Evolutionary conservation across 2,329 filamentous ascomycete species (phyloP), one percentile per base, ranked within the genome.

Genomic region (Shiraia bambusicola): DNA sequence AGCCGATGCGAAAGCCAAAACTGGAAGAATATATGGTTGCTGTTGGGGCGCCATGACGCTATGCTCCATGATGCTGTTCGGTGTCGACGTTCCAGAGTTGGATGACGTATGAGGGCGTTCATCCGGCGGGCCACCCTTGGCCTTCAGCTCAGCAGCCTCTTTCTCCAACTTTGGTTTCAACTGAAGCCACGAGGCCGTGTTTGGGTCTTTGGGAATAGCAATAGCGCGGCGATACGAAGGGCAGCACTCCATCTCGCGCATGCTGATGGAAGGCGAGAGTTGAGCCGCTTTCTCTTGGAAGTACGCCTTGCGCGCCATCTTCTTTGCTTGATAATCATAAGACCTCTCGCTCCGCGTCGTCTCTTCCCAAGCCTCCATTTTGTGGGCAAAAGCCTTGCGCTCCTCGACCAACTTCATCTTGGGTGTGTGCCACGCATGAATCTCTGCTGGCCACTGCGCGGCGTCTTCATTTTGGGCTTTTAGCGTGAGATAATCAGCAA

Each of bases 281-380:
- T 66, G 46, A 6, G 50, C 50, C 1, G 71, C 71, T 41, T 66
- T 64, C n/a, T 62, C 54, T 32, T 58, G 49, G 47, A 70, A 73
- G 50, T 59, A 71, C 2, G 47, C 45, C 37, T 63, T 65, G 34
- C 66, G 60, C 34, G 58, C 58, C 22, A 52, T 47, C 47, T 68
- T 69, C 52, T 60, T 66, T 12, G 57, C 53, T 17, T 56, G 52
- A 34, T 66, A 62, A 27, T 61, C 57, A 30, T 50, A 56, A 8
- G 59, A 55, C 35, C 62, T 66, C 12, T 53, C 52, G 11, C 47
- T 55, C 16, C 62, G 56, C 12, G 55, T 57, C 22, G 51, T 49
- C 37, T 68, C 63, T 44, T 70, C 67, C 61, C 63, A 70, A 4
- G 50, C 52, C 34, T 69, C 64, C 62, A 70, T 68, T 36, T 65